Conservation (phyloP, 805 yeast species). For the Yarrowia osloensis region DNA sequence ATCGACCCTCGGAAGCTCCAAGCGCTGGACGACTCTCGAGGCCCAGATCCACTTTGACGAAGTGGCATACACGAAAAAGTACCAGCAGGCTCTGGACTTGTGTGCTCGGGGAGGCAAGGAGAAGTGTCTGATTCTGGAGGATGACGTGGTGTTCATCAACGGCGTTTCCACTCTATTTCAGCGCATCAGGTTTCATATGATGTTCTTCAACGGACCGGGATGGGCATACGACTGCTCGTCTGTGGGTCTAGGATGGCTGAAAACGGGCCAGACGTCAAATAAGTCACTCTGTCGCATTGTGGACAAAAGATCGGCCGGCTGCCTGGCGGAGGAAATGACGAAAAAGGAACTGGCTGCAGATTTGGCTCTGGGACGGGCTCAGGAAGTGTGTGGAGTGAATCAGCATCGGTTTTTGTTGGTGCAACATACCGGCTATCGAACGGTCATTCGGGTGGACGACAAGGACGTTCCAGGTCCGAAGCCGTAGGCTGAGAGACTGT, state of each 20-base stretch:
- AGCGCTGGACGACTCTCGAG: background rate
- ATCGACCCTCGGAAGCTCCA: no score
- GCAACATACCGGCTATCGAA: background rate
- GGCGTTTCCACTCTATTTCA: background rate
- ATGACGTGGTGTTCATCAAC: conserved; percentile 5
- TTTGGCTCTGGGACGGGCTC: background rate
- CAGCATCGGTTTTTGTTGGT: conserved; percentile 2
- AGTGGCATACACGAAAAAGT: background rate
- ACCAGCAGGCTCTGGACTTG: conserved; percentile 3
- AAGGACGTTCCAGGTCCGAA: no score
- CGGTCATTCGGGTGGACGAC: background rate
- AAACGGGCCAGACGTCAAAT: background rate
- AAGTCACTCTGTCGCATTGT: background rate
- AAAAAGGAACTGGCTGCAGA: background rate
- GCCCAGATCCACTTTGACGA: conserved; percentile 9
- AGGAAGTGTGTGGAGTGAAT: background rate
- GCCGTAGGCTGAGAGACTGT: no score
- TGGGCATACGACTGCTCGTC: conserved; percentile 5
- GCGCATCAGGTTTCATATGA: background rate
- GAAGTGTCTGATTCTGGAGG: conserved; percentile 2
- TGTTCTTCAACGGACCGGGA: background rate
- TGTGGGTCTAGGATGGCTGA: conserved; percentile 3
- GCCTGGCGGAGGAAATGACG: background rate
- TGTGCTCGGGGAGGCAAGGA: background rate
- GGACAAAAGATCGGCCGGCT: background rate